phyloP scores from a whole-genome alignment of 1,284 basidiomycete genomes.

The Sutorius eximius region DNA sequence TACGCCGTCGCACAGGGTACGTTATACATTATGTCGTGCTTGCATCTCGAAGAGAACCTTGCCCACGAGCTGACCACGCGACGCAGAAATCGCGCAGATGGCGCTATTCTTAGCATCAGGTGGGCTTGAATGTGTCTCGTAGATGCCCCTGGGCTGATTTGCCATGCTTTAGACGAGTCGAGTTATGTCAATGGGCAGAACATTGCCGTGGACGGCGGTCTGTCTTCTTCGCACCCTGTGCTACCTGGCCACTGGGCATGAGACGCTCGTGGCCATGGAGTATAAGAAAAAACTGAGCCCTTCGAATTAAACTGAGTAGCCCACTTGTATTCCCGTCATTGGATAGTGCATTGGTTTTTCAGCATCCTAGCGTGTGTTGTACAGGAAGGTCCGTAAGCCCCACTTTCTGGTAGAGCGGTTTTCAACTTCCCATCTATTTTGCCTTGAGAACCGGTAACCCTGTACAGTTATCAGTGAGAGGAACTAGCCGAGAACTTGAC shows the following conservation, averaged over 20 bases:
- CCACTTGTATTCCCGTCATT: not conserved
- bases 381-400: too few species aligned
- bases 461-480: not conserved
- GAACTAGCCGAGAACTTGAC: too few species aligned
- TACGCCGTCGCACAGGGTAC: slow-evolving; percentile 78
- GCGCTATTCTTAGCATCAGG: slow-evolving; percentile 88
- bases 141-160: slow-evolving; percentile 13
- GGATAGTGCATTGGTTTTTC: too few species aligned
- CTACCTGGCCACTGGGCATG: slow-evolving; percentile 39
- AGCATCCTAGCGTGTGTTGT: too few species aligned
- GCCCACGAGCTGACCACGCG: slow-evolving; percentile 22
- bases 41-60: slow-evolving; percentile 2
- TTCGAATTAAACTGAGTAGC: too few species aligned
- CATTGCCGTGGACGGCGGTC: slow-evolving; percentile 83
- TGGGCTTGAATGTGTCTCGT: slow-evolving; percentile 34
- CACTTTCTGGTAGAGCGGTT: too few species aligned
- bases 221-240: slow-evolving; percentile 61
- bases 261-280: not conserved
- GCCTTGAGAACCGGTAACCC: not conserved
- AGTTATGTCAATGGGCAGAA: slow-evolving; percentile 93
- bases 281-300: too few species aligned
- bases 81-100: slow-evolving; percentile 76
- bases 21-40: slow-evolving; percentile 6
- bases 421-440: not conserved
- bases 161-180: slow-evolving; percentile 64